Evolutionary conservation across 78 protist species (phyloP).

Genomic region (Dictyostelium intermedium): DNA sequence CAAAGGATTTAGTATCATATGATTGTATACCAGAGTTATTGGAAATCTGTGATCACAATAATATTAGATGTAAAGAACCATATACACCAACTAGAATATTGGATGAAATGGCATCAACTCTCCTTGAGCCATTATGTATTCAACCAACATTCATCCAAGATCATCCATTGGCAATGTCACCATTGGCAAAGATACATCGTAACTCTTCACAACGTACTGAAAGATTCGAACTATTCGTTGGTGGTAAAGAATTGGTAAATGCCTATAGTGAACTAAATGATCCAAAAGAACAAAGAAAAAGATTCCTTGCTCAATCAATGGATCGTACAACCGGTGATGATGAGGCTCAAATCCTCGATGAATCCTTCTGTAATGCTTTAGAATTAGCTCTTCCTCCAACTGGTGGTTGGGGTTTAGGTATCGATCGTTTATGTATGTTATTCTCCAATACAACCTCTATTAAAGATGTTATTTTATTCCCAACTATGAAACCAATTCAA

Average conservation of each 20-base stretch:
- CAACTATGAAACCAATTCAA: constrained; percentile 97
- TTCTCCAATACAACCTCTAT: constrained; percentile 95
- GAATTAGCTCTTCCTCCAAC: constrained; percentile 99
- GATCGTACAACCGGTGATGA: constrained; percentile 93
- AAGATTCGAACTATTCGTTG: constrained; percentile 99
- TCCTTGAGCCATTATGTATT: constrained; percentile 93
- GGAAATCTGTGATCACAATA: constrained; percentile 62
- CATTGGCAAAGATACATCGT: constrained; percentile 97
- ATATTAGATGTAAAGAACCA: constrained; percentile 93
- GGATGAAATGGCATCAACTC: constrained; percentile 93
- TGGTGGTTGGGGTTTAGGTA: constrained; percentile 99
- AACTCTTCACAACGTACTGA: constrained; percentile 92
- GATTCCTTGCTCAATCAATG: constrained; percentile 95
- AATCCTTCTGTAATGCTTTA: constrained; percentile 94
- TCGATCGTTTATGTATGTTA: constrained; percentile 99
- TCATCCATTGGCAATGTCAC: constrained; percentile 98
- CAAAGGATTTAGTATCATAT: constrained; percentile 30
- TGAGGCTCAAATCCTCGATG: constrained; percentile 97
- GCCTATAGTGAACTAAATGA: constrained; percentile 99
- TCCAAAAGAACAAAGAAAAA: constrained; percentile 98
- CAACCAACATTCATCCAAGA: constrained; percentile 99
- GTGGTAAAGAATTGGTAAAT: constrained; percentile 96
- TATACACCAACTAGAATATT: constrained; percentile 95
- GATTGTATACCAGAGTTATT: constrained; percentile 72
- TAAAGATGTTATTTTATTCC: constrained; percentile 99